Conservation (phyloP, 73 alveolate species). For the Tetrahymena borealis region DNA sequence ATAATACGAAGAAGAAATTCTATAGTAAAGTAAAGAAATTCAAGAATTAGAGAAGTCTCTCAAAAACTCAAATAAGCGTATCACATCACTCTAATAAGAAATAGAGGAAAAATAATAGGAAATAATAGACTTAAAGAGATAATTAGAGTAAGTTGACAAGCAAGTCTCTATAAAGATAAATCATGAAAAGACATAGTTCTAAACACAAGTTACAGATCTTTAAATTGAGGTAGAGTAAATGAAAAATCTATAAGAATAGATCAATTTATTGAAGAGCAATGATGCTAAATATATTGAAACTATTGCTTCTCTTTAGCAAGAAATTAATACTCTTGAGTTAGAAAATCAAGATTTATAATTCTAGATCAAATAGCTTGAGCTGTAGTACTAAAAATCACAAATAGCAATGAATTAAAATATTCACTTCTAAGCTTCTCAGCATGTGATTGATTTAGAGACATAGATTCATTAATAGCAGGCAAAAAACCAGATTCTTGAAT, state of each 20-base stretch:
- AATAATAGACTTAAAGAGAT: not conserved
- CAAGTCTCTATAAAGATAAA: not conserved
- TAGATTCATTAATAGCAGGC: not conserved
- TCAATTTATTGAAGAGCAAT: not conserved
- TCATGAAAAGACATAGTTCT: not conserved
- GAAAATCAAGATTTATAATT: not conserved
- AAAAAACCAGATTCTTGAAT: not conserved
- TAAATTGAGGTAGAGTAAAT: not conserved
- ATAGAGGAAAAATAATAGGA: not conserved
- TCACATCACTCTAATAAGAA: not conserved
- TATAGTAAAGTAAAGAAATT: not conserved
- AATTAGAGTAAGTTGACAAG: not conserved
- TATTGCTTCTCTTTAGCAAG: not conserved
- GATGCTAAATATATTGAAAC: not conserved
- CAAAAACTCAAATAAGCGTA: not conserved
- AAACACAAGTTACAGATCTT: not conserved
- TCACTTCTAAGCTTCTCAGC: not conserved
- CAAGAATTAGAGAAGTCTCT: not conserved
- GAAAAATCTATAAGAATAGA: not conserved
- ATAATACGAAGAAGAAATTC: not conserved
- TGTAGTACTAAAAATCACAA: not conserved
- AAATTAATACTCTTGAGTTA: not conserved
- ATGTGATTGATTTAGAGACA: not conserved
- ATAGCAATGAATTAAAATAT: not conserved
- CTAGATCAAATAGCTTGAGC: not conserved